Evolutionary conservation across 31 red algal species (phyloP).

Genomic region (Asparagopsis taxiformis): DNA sequence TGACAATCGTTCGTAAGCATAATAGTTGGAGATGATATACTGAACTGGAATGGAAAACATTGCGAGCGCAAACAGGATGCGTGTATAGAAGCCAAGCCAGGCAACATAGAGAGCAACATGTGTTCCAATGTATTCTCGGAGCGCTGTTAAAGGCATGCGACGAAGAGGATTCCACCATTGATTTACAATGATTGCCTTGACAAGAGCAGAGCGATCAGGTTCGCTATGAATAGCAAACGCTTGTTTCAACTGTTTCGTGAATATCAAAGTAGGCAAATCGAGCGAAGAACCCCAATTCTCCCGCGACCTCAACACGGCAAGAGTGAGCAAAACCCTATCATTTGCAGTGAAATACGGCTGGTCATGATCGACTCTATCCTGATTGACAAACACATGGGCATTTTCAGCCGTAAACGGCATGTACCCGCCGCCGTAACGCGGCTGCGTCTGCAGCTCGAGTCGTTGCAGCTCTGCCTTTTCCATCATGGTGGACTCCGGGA

Average conservation of each 20-base stretch:
- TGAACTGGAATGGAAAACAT: slow-evolving; percentile 33
- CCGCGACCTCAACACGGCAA: slow-evolving; percentile 10
- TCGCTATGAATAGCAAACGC: slow-evolving; percentile 45
- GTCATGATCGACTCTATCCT: neutral
- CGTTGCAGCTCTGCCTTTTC: slow-evolving; percentile 9
- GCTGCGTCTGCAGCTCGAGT: slow-evolving; percentile 13
- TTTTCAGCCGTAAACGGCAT: slow-evolving; percentile 18
- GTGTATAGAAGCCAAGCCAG: slow-evolving; percentile 40
- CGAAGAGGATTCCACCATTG: slow-evolving; percentile 12
- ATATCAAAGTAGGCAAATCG: slow-evolving; percentile 1
- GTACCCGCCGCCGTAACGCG: slow-evolving; percentile 29
- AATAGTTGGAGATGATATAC: too few species aligned
- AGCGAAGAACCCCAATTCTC: slow-evolving; percentile 35
- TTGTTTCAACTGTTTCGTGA: slow-evolving; percentile 1
- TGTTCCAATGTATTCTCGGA: slow-evolving; percentile 52
- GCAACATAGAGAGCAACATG: slow-evolving; percentile 67
- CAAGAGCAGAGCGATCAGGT: slow-evolving; percentile 6
- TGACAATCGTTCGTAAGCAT: too few species aligned
- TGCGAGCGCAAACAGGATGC: slow-evolving; percentile 42
- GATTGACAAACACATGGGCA: slow-evolving; percentile 30
- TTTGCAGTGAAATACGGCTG: slow-evolving; percentile 37
- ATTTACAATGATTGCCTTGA: slow-evolving; percentile 16
- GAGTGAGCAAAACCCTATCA: slow-evolving; percentile 12
- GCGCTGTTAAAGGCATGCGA: slow-evolving; percentile 5
- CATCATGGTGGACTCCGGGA: slow-evolving; percentile 11